phyloP scores from a whole-genome alignment of 495 filamentous ascomycete genomes.

The Hypoxylon fragiforme region DNA sequence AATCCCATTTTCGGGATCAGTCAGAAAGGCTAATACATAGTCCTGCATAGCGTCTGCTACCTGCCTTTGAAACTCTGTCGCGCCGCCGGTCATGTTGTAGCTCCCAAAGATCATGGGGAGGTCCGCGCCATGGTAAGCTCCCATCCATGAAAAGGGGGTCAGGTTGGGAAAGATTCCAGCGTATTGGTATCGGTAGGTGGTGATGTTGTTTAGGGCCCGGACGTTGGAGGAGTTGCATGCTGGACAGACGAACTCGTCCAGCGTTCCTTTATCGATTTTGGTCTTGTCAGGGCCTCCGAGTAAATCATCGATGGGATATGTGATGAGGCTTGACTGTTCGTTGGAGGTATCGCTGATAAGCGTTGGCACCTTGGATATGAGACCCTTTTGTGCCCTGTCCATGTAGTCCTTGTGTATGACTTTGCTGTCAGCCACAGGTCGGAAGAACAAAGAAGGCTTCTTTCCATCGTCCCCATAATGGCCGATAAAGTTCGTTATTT shows the following conservation, averaged over 20 bases:
- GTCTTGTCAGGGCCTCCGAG: conserved; percentile 41
- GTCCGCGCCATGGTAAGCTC: conserved; percentile 56
- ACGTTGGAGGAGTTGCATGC: conserved; percentile 40
- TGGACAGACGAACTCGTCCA: conserved; percentile 40
- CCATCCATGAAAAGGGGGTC: conserved; percentile 47
- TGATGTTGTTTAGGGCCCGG: conserved; percentile 30
- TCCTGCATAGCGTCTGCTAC: conserved; percentile 50
- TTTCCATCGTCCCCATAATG: conserved; percentile 43
- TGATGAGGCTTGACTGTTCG: conserved; percentile 43
- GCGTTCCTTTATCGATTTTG: conserved; percentile 37
- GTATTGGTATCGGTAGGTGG: conserved; percentile 57
- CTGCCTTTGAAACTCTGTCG: conserved; percentile 40
- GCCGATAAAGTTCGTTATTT: conserved; percentile 46
- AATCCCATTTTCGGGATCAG: conserved; percentile 45
- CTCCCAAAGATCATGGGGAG: conserved; percentile 53
- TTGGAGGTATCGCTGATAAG: conserved; percentile 49
- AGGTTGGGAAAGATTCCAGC: conserved; percentile 53
- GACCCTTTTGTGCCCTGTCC: conserved; percentile 26
- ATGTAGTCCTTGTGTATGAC: conserved; percentile 52
- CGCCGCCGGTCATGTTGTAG: conserved; percentile 34
- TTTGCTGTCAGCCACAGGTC: conserved; percentile 46
- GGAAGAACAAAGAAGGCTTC: conserved; percentile 43
- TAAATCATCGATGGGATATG: conserved; percentile 39
- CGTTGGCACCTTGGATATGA: conserved; percentile 38
- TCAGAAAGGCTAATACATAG: conserved; percentile 46